These are phyloP conservation scores for Pythium brachiatum DNA, from an alignment of 352 stramenopile genomes.

Conservation along the genomic window DNA sequence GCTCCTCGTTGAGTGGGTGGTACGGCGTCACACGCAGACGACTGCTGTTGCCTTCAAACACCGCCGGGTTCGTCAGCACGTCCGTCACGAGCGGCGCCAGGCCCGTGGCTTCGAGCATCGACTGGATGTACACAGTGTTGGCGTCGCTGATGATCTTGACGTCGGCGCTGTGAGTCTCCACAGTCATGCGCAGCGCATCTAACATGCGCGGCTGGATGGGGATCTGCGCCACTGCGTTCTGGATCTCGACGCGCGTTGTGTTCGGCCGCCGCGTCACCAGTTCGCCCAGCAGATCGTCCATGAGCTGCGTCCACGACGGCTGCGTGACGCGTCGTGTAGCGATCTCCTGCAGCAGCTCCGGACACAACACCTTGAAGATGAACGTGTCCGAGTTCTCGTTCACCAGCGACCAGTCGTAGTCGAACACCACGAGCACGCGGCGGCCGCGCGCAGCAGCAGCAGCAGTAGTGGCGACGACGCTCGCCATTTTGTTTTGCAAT, in stretches of 20 bases:
- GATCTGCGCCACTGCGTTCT: slow-evolving; percentile 42
- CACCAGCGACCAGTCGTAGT: slow-evolving; percentile 85
- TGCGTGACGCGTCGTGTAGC: slow-evolving; percentile 21
- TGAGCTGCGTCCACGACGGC: slow-evolving; percentile 59
- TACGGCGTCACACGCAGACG: slow-evolving; percentile 56
- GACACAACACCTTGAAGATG: slow-evolving; percentile 65
- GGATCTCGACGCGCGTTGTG: slow-evolving; percentile 35
- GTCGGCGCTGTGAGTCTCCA: slow-evolving; percentile 34
- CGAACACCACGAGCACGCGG: slow-evolving; percentile 65
- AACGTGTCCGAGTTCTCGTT: slow-evolving; percentile 84
- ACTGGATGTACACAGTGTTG: slow-evolving; percentile 79
- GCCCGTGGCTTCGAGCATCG: slow-evolving; percentile 51
- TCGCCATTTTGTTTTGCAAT: background rate
- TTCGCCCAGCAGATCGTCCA: slow-evolving; percentile 58
- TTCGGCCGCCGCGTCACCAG: slow-evolving; percentile 40
- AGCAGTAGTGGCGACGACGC: background rate
- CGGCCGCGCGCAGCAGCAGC: background rate
- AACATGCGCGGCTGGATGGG: slow-evolving; percentile 68
- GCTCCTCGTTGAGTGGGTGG: slow-evolving; percentile 31
- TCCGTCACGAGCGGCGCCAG: slow-evolving; percentile 37
- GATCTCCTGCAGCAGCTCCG: slow-evolving; percentile 48
- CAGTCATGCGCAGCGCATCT: slow-evolving; percentile 53
- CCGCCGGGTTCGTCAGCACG: slow-evolving; percentile 56
- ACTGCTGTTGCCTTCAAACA: slow-evolving; percentile 32
- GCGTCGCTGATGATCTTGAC: slow-evolving; percentile 78